Evolutionary conservation across 352 stramenopile species (phyloP), one percentile per base, ranked within the genome.

Genomic region (Globisporangium perplexum): DNA sequence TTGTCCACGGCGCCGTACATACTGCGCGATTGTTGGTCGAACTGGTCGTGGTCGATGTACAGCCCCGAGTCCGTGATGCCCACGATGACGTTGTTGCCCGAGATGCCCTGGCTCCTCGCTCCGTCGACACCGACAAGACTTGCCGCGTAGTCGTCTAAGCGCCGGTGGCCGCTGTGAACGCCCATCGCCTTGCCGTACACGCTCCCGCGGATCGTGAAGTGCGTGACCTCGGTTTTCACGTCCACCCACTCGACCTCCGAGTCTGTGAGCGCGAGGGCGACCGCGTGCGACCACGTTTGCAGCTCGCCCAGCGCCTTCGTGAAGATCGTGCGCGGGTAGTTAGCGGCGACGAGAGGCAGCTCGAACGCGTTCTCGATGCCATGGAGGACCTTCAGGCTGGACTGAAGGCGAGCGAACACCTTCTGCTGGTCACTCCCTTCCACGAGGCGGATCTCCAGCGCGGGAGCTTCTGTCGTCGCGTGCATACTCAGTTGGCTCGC

Each of bases 31-130:
- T 63, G 50, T 57, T 93, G 83, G 57, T 93, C 74, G 41, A 93
- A 89, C 57, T 93, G 82, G 50, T 93, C 83, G 53, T 93, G 83
- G 38, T 90, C 74, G 6, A 90, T 66, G 68, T 93, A 93, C 22
- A 93, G 58, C 0, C 82, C 82, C 4, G 82, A 86, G 58, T 93
- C 83, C 1, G 83, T 91, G 53, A 93, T 85, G n/a, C 80, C 83
- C 7, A 91, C 81, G 52, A 89, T 65, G 11, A 93, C 64, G 47
- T 74, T 61, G 60, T 84, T 88, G 35, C 83, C 83, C 36, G 64
- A 63, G 65, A 93, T 90, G 23, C 83, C 83, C 10, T 71, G 62
- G 24, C 65, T 57, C 59, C 82, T 71, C 12, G 76, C 80, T n/a
- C 57, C 65, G 24, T 87, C 70, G 24, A 90, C 70, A 33, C 83